Percentiles rank a stretch among this genome's conserved stretches.
These are phyloP conservation scores for Syncephalastrum contaminatum DNA, from an alignment of 371 early-diverging fungal species.

Conservation along the genomic window DNA sequence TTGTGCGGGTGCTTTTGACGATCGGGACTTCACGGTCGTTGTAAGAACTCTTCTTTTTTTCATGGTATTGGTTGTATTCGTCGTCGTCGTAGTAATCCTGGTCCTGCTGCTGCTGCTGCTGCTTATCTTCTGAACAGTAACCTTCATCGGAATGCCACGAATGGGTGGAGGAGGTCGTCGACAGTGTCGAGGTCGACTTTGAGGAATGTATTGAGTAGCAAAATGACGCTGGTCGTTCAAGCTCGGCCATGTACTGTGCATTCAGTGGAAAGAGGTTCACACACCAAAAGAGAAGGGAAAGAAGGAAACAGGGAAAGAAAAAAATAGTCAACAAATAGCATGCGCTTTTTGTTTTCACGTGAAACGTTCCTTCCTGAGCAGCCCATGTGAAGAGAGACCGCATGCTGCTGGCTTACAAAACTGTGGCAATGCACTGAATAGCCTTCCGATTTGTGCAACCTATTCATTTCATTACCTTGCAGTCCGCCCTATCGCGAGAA, in stretches of 20 bases:
- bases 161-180: constrained; percentile 25
- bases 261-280: too few species aligned
- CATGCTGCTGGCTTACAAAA: too few species aligned
- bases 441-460: too few species aligned
- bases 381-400: too few species aligned
- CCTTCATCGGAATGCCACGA: constrained; percentile 32
- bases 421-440: too few species aligned
- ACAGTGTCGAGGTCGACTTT: constrained; percentile 18
- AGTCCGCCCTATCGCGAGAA: too few species aligned
- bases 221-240: constrained; percentile 17
- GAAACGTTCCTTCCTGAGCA: too few species aligned
- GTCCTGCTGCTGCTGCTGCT: constrained; percentile 8
- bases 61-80: constrained; percentile 3
- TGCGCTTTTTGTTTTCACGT: too few species aligned
- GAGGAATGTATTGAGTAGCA: constrained; percentile 16
- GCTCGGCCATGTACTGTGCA: constrained; percentile 13
- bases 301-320: too few species aligned
- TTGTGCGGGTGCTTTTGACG: constrained; percentile 39
- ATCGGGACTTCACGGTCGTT: constrained; percentile 36
- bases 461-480: too few species aligned
- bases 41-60: constrained; percentile 9
- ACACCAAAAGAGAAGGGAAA: too few species aligned
- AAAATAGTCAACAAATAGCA: too few species aligned
- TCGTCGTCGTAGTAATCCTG: neutral
- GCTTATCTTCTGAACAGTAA: constrained; percentile 41